Base-by-base conservation (phyloP, 108 stramenopile genomes). In the Mayamaea pseudoterrestris region DNA sequence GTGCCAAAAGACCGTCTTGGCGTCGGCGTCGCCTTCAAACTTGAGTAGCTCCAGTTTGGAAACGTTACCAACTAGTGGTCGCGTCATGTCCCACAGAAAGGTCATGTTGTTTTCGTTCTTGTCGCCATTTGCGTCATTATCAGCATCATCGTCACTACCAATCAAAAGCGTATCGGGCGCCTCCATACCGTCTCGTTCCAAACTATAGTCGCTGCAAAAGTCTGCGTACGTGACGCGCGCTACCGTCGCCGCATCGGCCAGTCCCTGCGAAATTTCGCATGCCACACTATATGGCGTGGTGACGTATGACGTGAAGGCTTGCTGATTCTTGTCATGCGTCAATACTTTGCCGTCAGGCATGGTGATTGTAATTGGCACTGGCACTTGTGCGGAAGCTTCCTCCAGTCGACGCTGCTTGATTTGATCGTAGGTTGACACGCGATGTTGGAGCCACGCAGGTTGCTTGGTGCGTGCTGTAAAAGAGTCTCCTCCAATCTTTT, bases 1-100 rank as follows among this genome's bases (percentile, higher is more conserved):
- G 57, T 99, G 98, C 98, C 98, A 99, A 68, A 99, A 99, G 23
- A 90, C 94, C 48, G 92, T 86, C 48, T 90, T 86, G 21, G 90
- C 93, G 49, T 94, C 96, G 8, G 54, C 51, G 37, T 92, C 90
- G 23, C 79, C 84, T 21, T 74, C 76, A 64, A 95, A 97, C 63
- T 93, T 92, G 42, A 91, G 64, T 16, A 97, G 71, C 57, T 91
- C 90, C 47, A 97, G 53, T 51, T 75, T 81, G 41, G 77, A 55
- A 3, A 93, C 91, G 30, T 69, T 56, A 23, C 96, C 96, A 5
- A 94, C 94, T 22, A 95, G 63, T 0, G 96, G 94, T 16, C 96
- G 86, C 6, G 62, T 80, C 82, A 99, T 58, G 59, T 99, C 98
- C 98, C 96, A 99, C 22, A 99, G 69, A 50, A 82, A 35, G 25